These are phyloP conservation scores for Amauroascus verrucosus DNA, from an alignment of 2,329 filamentous ascomycete genomes.

Conservation along the genomic window DNA sequence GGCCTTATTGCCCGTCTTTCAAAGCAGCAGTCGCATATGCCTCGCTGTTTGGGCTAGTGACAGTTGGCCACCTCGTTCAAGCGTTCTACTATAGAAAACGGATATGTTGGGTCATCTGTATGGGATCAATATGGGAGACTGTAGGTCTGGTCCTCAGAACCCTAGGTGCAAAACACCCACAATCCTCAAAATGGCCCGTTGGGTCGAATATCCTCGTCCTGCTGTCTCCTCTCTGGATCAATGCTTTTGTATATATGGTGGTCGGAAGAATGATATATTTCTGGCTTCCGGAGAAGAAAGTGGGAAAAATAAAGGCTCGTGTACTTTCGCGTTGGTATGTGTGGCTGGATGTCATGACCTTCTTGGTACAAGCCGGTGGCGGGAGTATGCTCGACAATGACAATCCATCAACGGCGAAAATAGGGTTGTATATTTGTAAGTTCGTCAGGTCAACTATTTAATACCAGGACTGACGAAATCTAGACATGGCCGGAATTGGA, in stretches of 20 bases:
- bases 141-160: slow-evolving; percentile 12
- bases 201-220: slow-evolving; percentile 26
- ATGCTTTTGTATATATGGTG: slow-evolving; percentile 34
- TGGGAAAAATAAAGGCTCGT: slow-evolving; percentile 31
- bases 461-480: no score
- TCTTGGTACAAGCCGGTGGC: slow-evolving; percentile 13
- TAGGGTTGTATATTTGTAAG: slow-evolving; percentile 16
- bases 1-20: slow-evolving; percentile 2
- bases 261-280: slow-evolving; percentile 39
- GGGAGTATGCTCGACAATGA: slow-evolving; percentile 18
- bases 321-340: slow-evolving; percentile 34
- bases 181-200: slow-evolving; percentile 9
- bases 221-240: slow-evolving; percentile 22
- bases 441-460: no score
- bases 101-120: slow-evolving; percentile 16
- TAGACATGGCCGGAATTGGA: slow-evolving; percentile 27
- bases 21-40: slow-evolving; percentile 14
- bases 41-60: slow-evolving; percentile 6
- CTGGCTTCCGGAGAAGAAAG: slow-evolving; percentile 30
- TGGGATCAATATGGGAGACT: slow-evolving; percentile 13
- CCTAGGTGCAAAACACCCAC: slow-evolving; percentile 5
- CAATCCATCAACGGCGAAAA: slow-evolving; percentile 11
- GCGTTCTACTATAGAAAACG: slow-evolving; percentile 12
- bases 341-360: slow-evolving; percentile 31
- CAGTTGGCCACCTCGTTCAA: slow-evolving; percentile 12